Base-by-base conservation (phyloP, 148 eudicot species). In the Rhododendron vialii region DNA sequence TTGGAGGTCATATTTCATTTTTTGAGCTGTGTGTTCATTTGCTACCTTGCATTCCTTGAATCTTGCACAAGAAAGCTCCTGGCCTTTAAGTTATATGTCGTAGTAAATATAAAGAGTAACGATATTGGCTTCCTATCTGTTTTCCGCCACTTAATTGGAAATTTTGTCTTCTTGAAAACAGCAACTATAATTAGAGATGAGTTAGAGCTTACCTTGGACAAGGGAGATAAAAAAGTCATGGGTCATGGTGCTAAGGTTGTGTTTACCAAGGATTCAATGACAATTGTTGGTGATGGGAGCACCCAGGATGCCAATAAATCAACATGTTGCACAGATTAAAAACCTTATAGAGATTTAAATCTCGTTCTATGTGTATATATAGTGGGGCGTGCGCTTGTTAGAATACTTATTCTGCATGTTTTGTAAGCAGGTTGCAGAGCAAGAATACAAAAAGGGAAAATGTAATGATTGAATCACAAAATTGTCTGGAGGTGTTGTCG, bases 161-260 rank as follows among this genome's bases (percentile, higher is more conserved):
- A 61, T 61, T 61, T 61, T 92, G 28, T 61, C 26, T 61, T 61
- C 26, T 61, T 61, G 67, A 61, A 20, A 61, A 61, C 67, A 92
- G 93, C 91, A 51, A 91, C 88, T 83, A 93, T 91, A 85, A 91
- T 92, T 55, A 90, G 94, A 87, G 94, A 92, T 1, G 94, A 90
- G 86, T 91, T 92, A 30, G 92, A 93, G 61, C 85, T 92, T 67
- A 90, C 90, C 2, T 81, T 91, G 67, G 93, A 92, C 74, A 84
- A 88, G 85, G 90, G 82, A 51, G 91, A 90, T 38, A 80, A 88
- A 17, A 93, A 92, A 88, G 94, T 92, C 24, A 74, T 92, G 86
- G 94, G 94, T 73, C 88, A 85, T 83, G 94, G 93, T 47, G 86
- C 93, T 11, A 92, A 90, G 43, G 43, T 38, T 38, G 43, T 38